Evolutionary conservation across 2,329 filamentous ascomycete species (phyloP), one percentile per base, ranked within the genome.

Genomic region (Dothistroma septosporum): DNA sequence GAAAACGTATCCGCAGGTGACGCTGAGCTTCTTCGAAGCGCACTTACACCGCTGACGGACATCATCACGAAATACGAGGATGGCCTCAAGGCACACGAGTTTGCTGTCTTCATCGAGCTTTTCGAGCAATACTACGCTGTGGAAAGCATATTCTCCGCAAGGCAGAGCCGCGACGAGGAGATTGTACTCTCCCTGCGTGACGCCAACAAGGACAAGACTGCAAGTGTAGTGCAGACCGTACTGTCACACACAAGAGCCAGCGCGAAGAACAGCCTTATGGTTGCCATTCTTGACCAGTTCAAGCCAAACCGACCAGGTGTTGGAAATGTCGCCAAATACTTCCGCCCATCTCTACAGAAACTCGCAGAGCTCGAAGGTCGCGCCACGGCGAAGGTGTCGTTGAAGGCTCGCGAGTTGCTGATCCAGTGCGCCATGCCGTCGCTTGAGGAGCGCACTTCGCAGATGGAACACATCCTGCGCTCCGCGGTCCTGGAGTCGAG

Each of bases 401-500:
- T 99, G 68, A 99, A 99, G 83, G 93, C 94, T 50, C 90, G 94
- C 74, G 94, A 99, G 80, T 88, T 97, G 55, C 87, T 99, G 71
- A 99, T 99, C 66, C 94, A 97, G 78, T 97, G 92, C 74, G 92
- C 94, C 57, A 85, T 99, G 75, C 94, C 94, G 19, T 99, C 94
- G 2, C 82, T 99, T 21, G 94, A 97, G 77, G 94, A 99, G 83
- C 88, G 94, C 69, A 90, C 90, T 28, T 85, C 89, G 7, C 94
- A 99, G 80, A 97, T 99, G 93, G 94, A 97, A 81, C 93, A 97
- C 77, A 99, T 99, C 66, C 83, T 99, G 58, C 90, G 92, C 61
- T 96, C 93, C 28, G 93, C 94, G 0, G 94, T 99, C 22, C 86
- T 97, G 8, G 92, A 99, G 76, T 96, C 92, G n/a, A 88, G 90